phyloP scores from a whole-genome alignment of 2,329 filamentous ascomycete genomes.

The Cladosporium sp. region DNA sequence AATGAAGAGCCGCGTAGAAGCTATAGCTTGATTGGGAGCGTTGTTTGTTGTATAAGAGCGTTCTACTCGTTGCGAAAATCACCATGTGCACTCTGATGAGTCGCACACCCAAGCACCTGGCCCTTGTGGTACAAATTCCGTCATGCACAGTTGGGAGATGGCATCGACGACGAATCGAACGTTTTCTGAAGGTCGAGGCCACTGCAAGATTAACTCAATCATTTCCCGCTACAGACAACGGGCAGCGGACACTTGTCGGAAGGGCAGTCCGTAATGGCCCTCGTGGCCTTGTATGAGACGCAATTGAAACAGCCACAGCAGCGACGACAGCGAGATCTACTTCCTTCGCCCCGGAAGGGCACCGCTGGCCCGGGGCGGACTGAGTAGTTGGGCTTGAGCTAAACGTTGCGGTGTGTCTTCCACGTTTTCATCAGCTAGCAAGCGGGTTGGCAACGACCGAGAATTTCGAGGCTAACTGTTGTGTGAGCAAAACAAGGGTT shows the following conservation, averaged over 20 bases:
- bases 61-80: background rate
- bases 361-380: slow-evolving; percentile 3
- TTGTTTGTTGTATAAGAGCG: background rate
- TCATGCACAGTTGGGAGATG: background rate
- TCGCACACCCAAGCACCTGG: background rate
- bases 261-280: background rate
- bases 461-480: background rate
- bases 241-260: slow-evolving; percentile 2
- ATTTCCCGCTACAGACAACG: slow-evolving; percentile 15
- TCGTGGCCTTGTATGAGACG: background rate
- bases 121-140: background rate
- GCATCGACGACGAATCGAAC: background rate
- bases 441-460: background rate
- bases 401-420: slow-evolving; percentile 15
- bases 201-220: slow-evolving; percentile 6
- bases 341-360: slow-evolving; percentile 10
- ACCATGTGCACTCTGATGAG: background rate
- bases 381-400: background rate
- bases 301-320: slow-evolving; percentile 12
- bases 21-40: background rate
- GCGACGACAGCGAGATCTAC: slow-evolving; percentile 3
- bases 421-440: slow-evolving; percentile 6
- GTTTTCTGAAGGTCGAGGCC: slow-evolving; percentile 15
- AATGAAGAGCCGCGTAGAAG: background rate
- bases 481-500: background rate